A percentile compares a stretch with the other conserved stretches of the same genome.
These are phyloP conservation scores for Cyclocybe cylindracea DNA, from an alignment of 768 basidiomycete species.

Conservation along the genomic window DNA sequence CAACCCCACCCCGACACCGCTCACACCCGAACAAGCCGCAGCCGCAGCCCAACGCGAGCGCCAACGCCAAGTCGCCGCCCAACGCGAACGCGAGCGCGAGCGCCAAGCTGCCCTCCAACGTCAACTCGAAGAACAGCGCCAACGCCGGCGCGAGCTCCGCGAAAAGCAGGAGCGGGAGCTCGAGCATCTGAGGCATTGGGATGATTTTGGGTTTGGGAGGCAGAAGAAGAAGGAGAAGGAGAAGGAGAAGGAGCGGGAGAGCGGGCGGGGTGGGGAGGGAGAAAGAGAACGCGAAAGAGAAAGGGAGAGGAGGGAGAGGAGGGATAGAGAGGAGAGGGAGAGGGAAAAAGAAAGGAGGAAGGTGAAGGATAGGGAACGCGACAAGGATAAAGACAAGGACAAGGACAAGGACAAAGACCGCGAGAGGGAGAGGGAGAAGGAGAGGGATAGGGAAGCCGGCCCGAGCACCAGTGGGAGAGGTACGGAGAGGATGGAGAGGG, in stretches of 20 bases:
- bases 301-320: background rate
- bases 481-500: background rate
- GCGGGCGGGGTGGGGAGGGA: conserved; percentile 10
- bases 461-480: background rate
- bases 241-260: conserved; percentile 13
- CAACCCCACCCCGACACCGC: too few species aligned
- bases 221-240: conserved; percentile 9
- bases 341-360: conserved; percentile 3
- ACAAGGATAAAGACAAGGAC: conserved; percentile 9
- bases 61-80: too few species aligned
- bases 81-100: too few species aligned
- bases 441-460: conserved; percentile 7
- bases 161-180: conserved; percentile 11
- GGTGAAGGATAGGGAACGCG: conserved; percentile 10
- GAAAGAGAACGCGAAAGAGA: conserved; percentile 1
- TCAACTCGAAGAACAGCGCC: background rate
- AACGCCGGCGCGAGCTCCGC: background rate
- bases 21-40: too few species aligned
- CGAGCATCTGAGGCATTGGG: conserved; percentile 20
- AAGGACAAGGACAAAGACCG: too few species aligned
- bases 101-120: too few species aligned
- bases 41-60: too few species aligned
- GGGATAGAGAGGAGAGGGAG: conserved; percentile 8
- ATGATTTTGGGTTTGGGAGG: conserved; percentile 13
- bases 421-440: conserved; percentile 3